Base-by-base conservation (phyloP, 2,329 filamentous ascomycete species). In the Ascochyta fabae region DNA sequence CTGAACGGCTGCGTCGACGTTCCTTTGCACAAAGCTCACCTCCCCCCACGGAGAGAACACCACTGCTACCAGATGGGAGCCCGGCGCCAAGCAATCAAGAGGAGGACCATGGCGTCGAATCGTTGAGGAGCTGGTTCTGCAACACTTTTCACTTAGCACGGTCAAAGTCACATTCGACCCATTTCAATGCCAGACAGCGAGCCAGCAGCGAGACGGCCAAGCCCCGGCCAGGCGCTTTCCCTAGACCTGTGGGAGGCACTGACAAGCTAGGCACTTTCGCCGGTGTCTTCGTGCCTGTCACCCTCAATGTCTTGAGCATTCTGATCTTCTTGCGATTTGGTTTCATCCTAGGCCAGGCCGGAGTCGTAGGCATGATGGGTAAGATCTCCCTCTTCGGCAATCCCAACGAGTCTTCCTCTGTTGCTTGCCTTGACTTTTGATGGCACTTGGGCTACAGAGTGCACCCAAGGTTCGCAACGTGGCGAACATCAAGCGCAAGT, bases 321-420 rank as follows among this genome's bases (percentile, higher is more conserved):
- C 83, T 96, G 59, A 96, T 96, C 91, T 96, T 96, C 77, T 81
- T 96, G 66, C 86, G 92, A 22, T 96, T 96, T 73, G 91, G 92
- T 22, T 87, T 92, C 66, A 90, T 96, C 53, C 80, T 96, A 22
- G 92, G 91, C 8, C 89, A 94, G 70, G 84, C 89, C 59, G 92
- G 92, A 22, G 80, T 96, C 40, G 61, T 94, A 39, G 92, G 91
- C 45, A 95, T 92, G 75, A 79, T 96, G 71, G 89, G 90, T 90
- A 79, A 74, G 81, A 71, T 7, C 12, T n/a, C 9, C 22, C 23
- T 34, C 22, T 23, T 23, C 22, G 15, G 22, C n/a, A 24, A 38
- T 24, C 36, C 33, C 29, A 31, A 15, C 10, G 8, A 2, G 29
- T 31, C 4, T 31, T 31, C 10, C 50, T 48, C 24, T 43, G 31